phyloP scores from a whole-genome alignment of 257 asterid genomes.

The Cinchona pubescens region DNA sequence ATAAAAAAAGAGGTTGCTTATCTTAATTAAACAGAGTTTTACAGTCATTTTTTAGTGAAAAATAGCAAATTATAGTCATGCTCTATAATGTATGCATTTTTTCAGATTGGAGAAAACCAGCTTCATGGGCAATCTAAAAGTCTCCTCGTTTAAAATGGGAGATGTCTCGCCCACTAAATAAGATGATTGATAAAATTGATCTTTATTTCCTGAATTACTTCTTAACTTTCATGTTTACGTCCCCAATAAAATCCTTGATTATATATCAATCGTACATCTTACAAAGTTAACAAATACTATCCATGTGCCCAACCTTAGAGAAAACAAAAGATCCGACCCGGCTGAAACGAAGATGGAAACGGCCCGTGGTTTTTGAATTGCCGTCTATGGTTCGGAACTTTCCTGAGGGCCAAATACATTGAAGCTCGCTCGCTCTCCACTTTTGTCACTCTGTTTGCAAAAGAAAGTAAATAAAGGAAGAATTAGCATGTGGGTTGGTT shows the following conservation, averaged over 20 bases:
- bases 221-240: not conserved
- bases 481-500: not conserved
- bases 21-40: too few species aligned
- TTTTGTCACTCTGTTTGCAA: too few species aligned
- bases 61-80: not conserved
- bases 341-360: too few species aligned
- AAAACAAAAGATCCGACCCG: too few species aligned
- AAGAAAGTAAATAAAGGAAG: not conserved
- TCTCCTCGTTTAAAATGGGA: constrained; percentile 9
- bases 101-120: constrained; percentile 10
- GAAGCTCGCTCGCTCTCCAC: too few species aligned
- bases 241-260: not conserved
- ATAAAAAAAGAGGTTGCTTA: too few species aligned
- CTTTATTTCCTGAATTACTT: not conserved
- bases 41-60: not conserved
- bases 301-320: not conserved
- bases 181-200: constrained; percentile 3
- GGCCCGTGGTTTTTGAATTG: too few species aligned
- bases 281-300: not conserved
- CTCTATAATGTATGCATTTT: not conserved
- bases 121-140: constrained; percentile 10
- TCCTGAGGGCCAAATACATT: too few species aligned
- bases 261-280: not conserved
- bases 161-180: not conserved
- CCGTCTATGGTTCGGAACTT: too few species aligned